Percentiles rank a stretch among this genome's conserved stretches.
Evolutionary conservation across 148 eudicot species (phyloP).

Genomic region (Rhododendron kiyosumense): DNA sequence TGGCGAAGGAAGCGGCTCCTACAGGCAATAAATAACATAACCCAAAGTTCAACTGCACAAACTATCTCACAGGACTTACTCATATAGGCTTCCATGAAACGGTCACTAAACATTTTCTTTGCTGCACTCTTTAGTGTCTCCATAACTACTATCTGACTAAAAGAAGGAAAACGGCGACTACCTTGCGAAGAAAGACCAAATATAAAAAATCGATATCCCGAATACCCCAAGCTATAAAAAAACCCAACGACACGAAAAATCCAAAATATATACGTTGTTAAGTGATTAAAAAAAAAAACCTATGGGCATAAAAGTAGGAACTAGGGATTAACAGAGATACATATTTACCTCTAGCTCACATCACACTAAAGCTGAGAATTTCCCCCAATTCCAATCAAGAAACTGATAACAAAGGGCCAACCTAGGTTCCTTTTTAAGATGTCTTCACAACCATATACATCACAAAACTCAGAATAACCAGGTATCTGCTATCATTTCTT

Average conservation of each 20-base stretch:
- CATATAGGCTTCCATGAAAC: not conserved
- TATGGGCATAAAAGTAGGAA: not conserved
- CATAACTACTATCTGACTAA: not conserved
- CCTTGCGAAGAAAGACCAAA: not conserved
- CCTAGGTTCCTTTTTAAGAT: not conserved
- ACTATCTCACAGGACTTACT: not conserved
- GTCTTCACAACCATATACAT: constrained; percentile 8
- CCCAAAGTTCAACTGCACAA: not conserved
- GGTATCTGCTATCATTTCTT: not conserved
- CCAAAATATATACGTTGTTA: not conserved
- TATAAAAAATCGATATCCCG: not conserved
- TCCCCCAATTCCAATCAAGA: constrained; percentile 4
- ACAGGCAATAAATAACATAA: not conserved
- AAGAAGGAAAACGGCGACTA: not conserved
- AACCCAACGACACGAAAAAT: not conserved
- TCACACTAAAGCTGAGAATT: not conserved
- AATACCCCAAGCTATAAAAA: not conserved
- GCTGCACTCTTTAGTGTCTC: not conserved
- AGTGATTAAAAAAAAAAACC: not conserved
- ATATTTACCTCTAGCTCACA: not conserved
- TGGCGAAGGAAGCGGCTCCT: not conserved
- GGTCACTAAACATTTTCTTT: not conserved
- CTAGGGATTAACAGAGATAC: not conserved
- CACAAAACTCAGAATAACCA: not conserved
- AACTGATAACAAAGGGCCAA: not conserved